Evolutionary conservation across 352 stramenopile genomes (phyloP), one percentile per base, ranked within the genome.

Genomic region (Phytophthora fragariae): DNA sequence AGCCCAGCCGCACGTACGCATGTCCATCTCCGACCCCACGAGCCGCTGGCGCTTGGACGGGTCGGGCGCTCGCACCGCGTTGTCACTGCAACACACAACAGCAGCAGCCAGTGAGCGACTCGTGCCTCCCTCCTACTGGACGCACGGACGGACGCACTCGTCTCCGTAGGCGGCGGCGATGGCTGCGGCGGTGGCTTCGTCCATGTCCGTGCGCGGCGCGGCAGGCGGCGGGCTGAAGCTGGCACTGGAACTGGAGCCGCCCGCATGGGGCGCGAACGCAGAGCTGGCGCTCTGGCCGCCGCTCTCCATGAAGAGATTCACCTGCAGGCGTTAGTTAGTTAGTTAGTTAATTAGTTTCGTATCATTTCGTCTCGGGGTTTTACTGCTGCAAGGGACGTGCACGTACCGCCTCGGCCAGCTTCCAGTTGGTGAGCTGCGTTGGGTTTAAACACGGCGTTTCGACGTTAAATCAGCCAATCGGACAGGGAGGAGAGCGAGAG

Each of bases 291-390:
- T 77, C 41, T 77, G 69, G 33, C 81, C 77, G 1, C 84, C 89
- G 62, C 85, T 96, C 58, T 96, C 89, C 89, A 96, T 94, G 69
- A 87, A 96, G 46, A 96, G 57, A 67, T 93, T 94, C 15, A 95
- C 82, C 85, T 91, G 58, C 24, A 27, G 24, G 24, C 24, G 24
- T 27, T 27, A 27, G 24, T 27, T 27, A 27, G 24, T 27, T 27
- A 27, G 24, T 27, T 27, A 3, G 24, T 27, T 27, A 3, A 3
- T 27, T 27, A 27, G 24, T 27, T 27, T 27, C 24, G 24, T 27
- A 27, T 27, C 24, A 27, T 27, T 27, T 27, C 24, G 24, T 3
- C 24, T 3, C 24, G 24, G 24, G 24, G 24, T 27, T 27, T 27
- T 27, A 27, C 24, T 27, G 24, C 24, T 27, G 24, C 24, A 27